phyloP scores from a whole-genome alignment of 352 stramenopile species.

The Phytophthora cryptogea region DNA sequence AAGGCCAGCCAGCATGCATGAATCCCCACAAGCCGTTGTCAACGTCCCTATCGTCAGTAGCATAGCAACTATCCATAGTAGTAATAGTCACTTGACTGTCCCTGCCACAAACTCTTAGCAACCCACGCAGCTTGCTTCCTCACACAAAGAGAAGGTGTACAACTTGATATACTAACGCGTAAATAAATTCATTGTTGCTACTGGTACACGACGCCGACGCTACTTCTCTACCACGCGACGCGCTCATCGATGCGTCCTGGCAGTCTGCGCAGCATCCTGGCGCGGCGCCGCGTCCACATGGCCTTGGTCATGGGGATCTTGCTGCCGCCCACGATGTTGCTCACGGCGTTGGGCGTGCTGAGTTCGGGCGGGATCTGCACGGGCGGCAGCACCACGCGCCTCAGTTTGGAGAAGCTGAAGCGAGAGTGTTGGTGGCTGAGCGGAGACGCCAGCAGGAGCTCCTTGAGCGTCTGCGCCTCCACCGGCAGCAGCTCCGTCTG shows the following conservation, averaged over 20 bases:
- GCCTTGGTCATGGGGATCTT: slow-evolving; percentile 55
- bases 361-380: slow-evolving; percentile 49
- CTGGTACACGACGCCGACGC: neutral
- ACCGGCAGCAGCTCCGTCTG: slow-evolving; percentile 17
- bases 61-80: no score
- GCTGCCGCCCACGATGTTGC: slow-evolving; percentile 47
- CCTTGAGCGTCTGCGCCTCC: slow-evolving; percentile 40
- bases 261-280: slow-evolving; percentile 40
- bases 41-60: no score
- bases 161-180: neutral
- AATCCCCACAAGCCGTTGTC: no score
- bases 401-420: slow-evolving; percentile 48
- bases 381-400: slow-evolving; percentile 45
- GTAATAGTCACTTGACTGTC: no score
- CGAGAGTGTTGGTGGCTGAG: slow-evolving; percentile 20
- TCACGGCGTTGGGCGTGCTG: slow-evolving; percentile 34
- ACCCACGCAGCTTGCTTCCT: no score
- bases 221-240: slow-evolving; percentile 31
- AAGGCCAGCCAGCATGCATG: no score
- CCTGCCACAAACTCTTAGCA: no score
- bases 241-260: slow-evolving; percentile 47
- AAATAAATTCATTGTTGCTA: slow-evolving; percentile 13
- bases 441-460: slow-evolving; percentile 22
- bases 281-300: slow-evolving; percentile 48
- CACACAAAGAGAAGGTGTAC: no score